Conservation (phyloP, 164 flowering plant genomes). For the Berberis vulgaris region DNA sequence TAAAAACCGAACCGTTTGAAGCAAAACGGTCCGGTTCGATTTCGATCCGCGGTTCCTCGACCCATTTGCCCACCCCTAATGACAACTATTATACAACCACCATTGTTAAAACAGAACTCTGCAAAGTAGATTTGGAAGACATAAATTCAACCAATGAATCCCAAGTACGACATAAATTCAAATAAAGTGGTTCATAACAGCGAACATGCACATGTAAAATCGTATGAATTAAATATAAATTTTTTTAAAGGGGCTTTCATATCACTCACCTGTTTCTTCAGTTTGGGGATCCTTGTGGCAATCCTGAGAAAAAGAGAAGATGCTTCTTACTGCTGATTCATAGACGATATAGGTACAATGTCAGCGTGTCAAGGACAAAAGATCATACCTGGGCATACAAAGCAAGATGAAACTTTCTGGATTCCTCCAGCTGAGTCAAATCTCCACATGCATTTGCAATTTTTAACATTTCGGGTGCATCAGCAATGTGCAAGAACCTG, state of each 20-base stretch:
- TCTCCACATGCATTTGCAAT: conserved; percentile 29
- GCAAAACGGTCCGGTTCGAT: too few species aligned
- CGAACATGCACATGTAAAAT: too few species aligned
- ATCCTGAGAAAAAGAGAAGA: conserved; percentile 25
- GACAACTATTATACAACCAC: too few species aligned
- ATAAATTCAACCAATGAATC: too few species aligned
- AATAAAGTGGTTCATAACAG: too few species aligned
- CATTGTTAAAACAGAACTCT: too few species aligned
- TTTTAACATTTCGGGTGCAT: conserved; percentile 34
- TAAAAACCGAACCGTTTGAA: too few species aligned
- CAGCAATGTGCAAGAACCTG: conserved; percentile 61
- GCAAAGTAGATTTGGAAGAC: too few species aligned
- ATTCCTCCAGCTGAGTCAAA: conserved; percentile 77
- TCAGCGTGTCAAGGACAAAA: neutral
- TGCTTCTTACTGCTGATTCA: neutral
- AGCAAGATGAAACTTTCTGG: conserved; percentile 71
- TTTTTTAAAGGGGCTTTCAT: neutral
- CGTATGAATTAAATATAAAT: too few species aligned
- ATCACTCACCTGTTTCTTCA: conserved; percentile 23
- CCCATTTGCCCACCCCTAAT: too few species aligned
- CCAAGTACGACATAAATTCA: too few species aligned
- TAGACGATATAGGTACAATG: neutral
- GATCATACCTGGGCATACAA: conserved; percentile 53
- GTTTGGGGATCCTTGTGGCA: conserved; percentile 16
- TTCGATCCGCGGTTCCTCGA: too few species aligned